Evolutionary conservation across 2,329 filamentous ascomycete genomes (phyloP).

Genomic region (Thielaviopsis cerberus): DNA sequence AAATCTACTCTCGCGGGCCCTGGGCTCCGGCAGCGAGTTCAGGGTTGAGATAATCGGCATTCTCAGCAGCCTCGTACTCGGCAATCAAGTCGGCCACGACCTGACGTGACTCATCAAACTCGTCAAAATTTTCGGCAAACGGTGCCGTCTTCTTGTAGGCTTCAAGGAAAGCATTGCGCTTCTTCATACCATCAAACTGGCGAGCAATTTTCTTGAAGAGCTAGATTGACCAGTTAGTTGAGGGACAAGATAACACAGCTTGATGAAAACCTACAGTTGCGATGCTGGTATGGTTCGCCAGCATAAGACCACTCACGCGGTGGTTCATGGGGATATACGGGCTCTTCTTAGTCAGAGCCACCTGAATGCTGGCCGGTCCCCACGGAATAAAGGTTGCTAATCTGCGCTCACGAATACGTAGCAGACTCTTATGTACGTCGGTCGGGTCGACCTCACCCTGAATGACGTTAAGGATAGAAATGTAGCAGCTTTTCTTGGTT

Average conservation of each 20-base stretch:
- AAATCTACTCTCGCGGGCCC: not conserved
- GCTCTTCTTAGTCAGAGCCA: slow-evolving; percentile 87
- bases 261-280: slow-evolving; percentile 38
- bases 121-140: slow-evolving; percentile 75
- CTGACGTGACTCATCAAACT: slow-evolving; percentile 87
- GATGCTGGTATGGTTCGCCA: slow-evolving; percentile 95
- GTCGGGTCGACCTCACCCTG: slow-evolving; percentile 96
- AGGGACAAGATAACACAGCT: too few relatives aligned
- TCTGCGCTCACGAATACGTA: slow-evolving; percentile 84
- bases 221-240: slow-evolving; percentile 18
- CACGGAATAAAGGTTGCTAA: slow-evolving; percentile 95
- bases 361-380: slow-evolving; percentile 94
- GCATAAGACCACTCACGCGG: slow-evolving; percentile 87
- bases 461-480: slow-evolving; percentile 96
- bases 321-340: slow-evolving; percentile 90
- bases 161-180: slow-evolving; percentile 92
- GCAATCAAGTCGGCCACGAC: slow-evolving; percentile 80
- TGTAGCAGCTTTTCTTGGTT: slow-evolving; percentile 95
- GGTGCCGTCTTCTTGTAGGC: slow-evolving; percentile 89
- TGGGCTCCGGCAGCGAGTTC: slow-evolving; percentile 32
- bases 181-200: slow-evolving; percentile 85
- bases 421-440: slow-evolving; percentile 92
- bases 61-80: slow-evolving; percentile 91
- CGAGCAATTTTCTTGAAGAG: slow-evolving; percentile 85
- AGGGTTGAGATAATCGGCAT: slow-evolving; percentile 72